A percentile compares a stretch with the other conserved stretches of the same genome.
Conservation (phyloP, 23 red algal species). For the Chondrus crispus region DNA sequence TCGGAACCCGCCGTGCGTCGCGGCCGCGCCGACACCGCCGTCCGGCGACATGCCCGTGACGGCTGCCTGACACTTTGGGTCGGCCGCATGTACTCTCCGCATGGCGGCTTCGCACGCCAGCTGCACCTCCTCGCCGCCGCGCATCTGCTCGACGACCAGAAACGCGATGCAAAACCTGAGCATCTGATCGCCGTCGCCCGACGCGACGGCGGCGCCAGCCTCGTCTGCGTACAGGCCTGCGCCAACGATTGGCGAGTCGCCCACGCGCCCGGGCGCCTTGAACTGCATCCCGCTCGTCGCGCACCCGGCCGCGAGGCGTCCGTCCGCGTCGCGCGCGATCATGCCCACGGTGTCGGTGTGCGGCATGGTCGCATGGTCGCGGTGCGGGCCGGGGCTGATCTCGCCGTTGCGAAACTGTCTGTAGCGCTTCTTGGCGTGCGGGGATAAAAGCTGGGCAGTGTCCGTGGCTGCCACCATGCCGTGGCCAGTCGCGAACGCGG, state of each 20-base stretch:
- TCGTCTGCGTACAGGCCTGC: constrained; percentile 59
- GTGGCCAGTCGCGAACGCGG: constrained; percentile 49
- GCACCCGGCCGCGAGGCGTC: constrained; percentile 65
- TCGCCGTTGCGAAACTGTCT: constrained; percentile 6
- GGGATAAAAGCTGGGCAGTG: not conserved
- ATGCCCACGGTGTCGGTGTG: constrained; percentile 92
- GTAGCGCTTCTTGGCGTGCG: constrained; percentile 7
- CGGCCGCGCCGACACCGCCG: constrained; percentile 19
- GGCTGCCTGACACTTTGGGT: constrained; percentile 53
- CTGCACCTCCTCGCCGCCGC: not conserved
- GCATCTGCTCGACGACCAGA: constrained; percentile 53
- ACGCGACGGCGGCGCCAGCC: constrained; percentile 73
- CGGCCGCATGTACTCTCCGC: not conserved
- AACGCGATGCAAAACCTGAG: constrained; percentile 67
- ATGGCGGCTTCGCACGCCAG: constrained; percentile 35
- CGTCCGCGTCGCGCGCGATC: constrained; percentile 43
- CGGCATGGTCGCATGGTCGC: not conserved
- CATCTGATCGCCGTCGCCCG: constrained; percentile 89
- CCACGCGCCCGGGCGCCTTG: constrained; percentile 73
- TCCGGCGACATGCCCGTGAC: constrained; percentile 33
- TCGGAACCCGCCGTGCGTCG: constrained; percentile 45
- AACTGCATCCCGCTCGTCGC: constrained; percentile 87
- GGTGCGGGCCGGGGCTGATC: not conserved
- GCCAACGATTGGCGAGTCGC: constrained; percentile 79
- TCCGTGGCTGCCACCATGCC: not conserved